These are phyloP conservation scores for Penicillium sp. DNA, from an alignment of 2,329 filamentous ascomycete genomes.

Conservation along the genomic window DNA sequence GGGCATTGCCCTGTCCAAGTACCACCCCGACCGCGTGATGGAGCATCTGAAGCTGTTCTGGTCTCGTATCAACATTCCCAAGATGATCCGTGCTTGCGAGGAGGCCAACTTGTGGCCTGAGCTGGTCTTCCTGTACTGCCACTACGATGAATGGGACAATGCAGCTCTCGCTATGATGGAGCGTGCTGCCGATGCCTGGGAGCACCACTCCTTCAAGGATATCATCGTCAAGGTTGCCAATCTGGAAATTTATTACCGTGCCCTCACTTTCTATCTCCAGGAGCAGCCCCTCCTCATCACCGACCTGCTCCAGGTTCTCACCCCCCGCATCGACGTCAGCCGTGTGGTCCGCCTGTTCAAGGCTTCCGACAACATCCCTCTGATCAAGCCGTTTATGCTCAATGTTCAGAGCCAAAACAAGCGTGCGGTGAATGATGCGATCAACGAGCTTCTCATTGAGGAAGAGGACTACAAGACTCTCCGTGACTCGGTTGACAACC, in stretches of 20 bases:
- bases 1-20: constrained; percentile 86
- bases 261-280: constrained; percentile 93
- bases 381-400: constrained; percentile 98
- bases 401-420: constrained; percentile 98
- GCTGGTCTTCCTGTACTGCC: constrained; percentile 94
- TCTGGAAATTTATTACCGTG: constrained; percentile 97
- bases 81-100: constrained; percentile 89
- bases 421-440: constrained; percentile 93
- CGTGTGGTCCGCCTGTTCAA: constrained; percentile 99
- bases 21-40: constrained; percentile 93
- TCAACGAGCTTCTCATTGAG: constrained; percentile 95
- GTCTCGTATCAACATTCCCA: constrained; percentile 94
- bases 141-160: constrained; percentile 98
- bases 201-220: constrained; percentile 99
- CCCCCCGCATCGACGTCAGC: constrained; percentile 93
- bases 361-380: constrained; percentile 93
- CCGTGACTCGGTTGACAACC: constrained; percentile 94
- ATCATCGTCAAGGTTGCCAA: constrained; percentile 97
- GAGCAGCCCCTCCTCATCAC: constrained; percentile 93
- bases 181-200: constrained; percentile 94
- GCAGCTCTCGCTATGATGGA: constrained; percentile 97
- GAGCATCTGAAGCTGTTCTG: constrained; percentile 99
- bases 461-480: constrained; percentile 99
- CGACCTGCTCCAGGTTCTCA: constrained; percentile 87
- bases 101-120: constrained; percentile 96